phyloP scores from a whole-genome alignment of 2,329 filamentous ascomycete genomes.

The Pestalotiopsis sp. region DNA sequence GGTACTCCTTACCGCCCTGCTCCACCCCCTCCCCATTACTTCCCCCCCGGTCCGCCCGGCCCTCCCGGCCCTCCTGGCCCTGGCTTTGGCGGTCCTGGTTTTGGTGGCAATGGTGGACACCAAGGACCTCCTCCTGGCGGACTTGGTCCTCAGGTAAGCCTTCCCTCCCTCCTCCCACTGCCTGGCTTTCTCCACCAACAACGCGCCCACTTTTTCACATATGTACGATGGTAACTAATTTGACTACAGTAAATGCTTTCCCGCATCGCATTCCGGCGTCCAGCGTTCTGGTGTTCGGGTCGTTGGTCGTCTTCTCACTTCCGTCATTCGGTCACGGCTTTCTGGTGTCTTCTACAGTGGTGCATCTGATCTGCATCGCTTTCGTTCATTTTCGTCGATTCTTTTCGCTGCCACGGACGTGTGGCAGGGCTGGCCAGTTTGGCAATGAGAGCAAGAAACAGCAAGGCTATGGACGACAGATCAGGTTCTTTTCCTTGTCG shows the following conservation, averaged over 20 bases:
- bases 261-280: constrained; percentile 35
- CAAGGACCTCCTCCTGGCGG: constrained; percentile 33
- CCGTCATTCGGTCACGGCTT: constrained; percentile 15
- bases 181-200: not conserved
- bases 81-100: constrained; percentile 28
- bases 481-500: not conserved
- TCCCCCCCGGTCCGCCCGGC: constrained; percentile 31
- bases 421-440: not conserved
- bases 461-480: not conserved
- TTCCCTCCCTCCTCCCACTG: not conserved
- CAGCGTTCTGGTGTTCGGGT: constrained; percentile 21
- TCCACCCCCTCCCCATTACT: constrained; percentile 44
- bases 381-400: constrained; percentile 11
- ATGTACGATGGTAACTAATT: not conserved
- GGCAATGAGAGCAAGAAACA: not conserved
- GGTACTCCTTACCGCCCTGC: constrained; percentile 97
- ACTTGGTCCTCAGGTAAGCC: constrained; percentile 34
- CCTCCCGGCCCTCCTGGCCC: constrained; percentile 23
- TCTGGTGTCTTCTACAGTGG: constrained; percentile 7
- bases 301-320: constrained; percentile 11
- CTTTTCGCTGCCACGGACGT: not conserved
- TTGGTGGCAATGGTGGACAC: constrained; percentile 24
- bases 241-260: constrained; percentile 12
- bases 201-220: not conserved
- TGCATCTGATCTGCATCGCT: constrained; percentile 6